Percentiles rank a stretch among this genome's conserved stretches.
Conservation (phyloP, 2,329 filamentous ascomycete genomes). For the Podosphaera xanthii region DNA sequence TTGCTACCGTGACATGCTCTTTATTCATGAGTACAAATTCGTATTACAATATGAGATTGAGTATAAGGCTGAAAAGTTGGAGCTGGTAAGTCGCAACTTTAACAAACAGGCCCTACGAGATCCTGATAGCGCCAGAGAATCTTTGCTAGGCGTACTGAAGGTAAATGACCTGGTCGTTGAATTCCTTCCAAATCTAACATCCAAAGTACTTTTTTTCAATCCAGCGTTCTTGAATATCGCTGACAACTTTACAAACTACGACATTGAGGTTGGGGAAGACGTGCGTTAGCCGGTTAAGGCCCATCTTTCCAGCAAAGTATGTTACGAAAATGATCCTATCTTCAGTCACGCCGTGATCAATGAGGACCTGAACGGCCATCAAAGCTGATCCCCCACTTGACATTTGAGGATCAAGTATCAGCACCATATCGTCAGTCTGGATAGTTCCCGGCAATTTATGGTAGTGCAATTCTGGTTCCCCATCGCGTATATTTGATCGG, state of each 20-base stretch:
- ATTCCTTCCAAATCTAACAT: conserved; percentile 2
- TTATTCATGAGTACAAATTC: too few relatives aligned
- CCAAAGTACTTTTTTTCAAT: conserved; percentile 7
- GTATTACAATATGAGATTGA: too few relatives aligned
- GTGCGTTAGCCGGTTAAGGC: conserved; percentile 61
- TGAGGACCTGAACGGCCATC: conserved; percentile 90
- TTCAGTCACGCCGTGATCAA: conserved; percentile 76
- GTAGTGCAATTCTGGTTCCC: conserved; percentile 85
- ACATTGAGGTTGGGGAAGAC: conserved; percentile 77
- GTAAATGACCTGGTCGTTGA: too few relatives aligned
- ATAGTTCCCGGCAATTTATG: conserved; percentile 59
- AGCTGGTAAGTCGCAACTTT: too few relatives aligned
- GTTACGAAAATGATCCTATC: conserved; percentile 80
- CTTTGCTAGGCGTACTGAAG: too few relatives aligned
- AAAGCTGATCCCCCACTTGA: conserved; percentile 64
- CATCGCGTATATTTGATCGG: conserved; percentile 63
- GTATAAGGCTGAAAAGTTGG: too few relatives aligned
- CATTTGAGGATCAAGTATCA: conserved; percentile 87
- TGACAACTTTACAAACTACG: conserved; percentile 61
- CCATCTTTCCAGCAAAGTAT: conserved; percentile 68
- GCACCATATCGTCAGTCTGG: conserved; percentile 50
- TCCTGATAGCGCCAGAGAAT: too few relatives aligned
- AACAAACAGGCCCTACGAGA: too few relatives aligned
- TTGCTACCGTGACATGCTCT: too few relatives aligned
- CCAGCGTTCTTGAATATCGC: conserved; percentile 52